Evolutionary conservation across 2,329 filamentous ascomycete genomes (phyloP), one percentile per base, ranked within the genome.

Genomic region (Aspergillus sp.): DNA sequence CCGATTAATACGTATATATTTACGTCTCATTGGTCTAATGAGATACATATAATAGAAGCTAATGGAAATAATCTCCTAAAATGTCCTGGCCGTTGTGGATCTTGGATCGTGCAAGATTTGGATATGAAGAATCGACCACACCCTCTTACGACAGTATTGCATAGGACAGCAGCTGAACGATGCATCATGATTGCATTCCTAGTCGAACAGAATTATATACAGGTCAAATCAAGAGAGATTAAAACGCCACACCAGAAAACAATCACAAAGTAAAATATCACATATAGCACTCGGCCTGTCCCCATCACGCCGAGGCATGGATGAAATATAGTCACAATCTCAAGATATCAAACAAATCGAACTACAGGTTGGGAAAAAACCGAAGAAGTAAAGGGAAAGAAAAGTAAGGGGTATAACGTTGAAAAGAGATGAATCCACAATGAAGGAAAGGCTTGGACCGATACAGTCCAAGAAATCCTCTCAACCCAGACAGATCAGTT

Each of bases 361-460:
- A 19, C 11, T 6, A 20, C 16, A 42, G 19, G 22, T 22, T 19
- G 7, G 13, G 3, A 41, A 11, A 42, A 42, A 20, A 20, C 11
- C 16, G 40, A 24, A 20, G 40, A 19, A 22, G 19, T 42, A 13
- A 22, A 16, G 22, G 45, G 42, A 49, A 45, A 45, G 20, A 42
- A 50, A 36, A 43, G 9, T 38, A 46, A 40, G 26, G 36, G 30
- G 40, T 32, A 48, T 45, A 32, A 45, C 33, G 38, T 51, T 20
- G 47, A 20, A 47, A 45, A 47, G 42, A 45, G 33, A 50, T 33
- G 36, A 20, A 26, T 50, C 17, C 36, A 47, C 47, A 49, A 40
- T 20, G 33, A 45, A 40, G 44, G 26, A 55, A 45, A 53, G 55
- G 50, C 55, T 33, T 17, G 35, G 30, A 32, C 42, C n/a, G 51